Conservation (phyloP, 2,329 filamentous ascomycete genomes). For the Nigrospora sphaerica region DNA sequence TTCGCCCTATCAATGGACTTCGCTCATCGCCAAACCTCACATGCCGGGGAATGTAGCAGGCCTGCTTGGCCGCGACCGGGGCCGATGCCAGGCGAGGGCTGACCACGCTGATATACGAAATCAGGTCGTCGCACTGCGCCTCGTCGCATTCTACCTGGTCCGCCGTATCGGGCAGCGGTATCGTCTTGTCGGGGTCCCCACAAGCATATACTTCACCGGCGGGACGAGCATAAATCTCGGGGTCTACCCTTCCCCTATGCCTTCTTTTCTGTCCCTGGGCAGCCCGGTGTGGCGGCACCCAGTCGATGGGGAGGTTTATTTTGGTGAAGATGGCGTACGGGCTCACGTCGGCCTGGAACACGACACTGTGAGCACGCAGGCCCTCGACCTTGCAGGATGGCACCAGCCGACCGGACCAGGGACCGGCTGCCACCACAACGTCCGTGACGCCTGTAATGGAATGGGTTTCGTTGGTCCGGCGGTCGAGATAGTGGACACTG, state of each 20-base stretch:
- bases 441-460: conserved; percentile 42
- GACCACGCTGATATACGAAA: conserved; percentile 67
- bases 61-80: conserved; percentile 68
- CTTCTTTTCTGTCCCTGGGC: conserved; percentile 40
- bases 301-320: conserved; percentile 65
- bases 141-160: conserved; percentile 72
- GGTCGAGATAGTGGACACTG: conserved; percentile 54
- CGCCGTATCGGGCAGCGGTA: conserved; percentile 69
- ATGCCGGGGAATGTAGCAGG: conserved; percentile 87
- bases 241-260: conserved; percentile 62
- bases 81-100: conserved; percentile 60
- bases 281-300: conserved; percentile 43
- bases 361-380: conserved; percentile 57
- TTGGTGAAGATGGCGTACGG: conserved; percentile 82
- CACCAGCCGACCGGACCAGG: conserved; percentile 56
- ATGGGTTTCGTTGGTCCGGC: conserved; percentile 25
- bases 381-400: conserved; percentile 51
- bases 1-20: conserved; percentile 71
- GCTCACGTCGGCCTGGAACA: conserved; percentile 57
- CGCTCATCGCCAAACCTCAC: conserved; percentile 50
- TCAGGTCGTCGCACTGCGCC: conserved; percentile 73
- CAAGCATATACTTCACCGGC: conserved; percentile 90
- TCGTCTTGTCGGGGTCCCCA: conserved; percentile 70
- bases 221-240: conserved; percentile 89
- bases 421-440: conserved; percentile 49